Conservation (phyloP, 306 rosid genomes). For the Vicia villosa region DNA sequence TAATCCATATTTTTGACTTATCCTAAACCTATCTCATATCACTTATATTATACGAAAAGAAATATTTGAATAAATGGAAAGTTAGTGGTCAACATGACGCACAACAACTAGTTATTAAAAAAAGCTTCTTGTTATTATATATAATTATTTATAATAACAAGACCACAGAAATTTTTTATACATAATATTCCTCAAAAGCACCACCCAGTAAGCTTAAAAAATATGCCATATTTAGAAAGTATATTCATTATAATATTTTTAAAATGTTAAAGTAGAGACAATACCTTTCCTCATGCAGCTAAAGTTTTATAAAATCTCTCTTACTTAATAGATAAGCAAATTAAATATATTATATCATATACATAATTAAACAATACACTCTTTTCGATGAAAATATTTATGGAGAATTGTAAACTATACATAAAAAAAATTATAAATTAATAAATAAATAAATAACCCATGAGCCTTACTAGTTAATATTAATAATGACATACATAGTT, state of each 20-base stretch:
- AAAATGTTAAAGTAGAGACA: constrained; percentile 4
- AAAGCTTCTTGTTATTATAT: background rate
- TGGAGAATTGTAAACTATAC: background rate
- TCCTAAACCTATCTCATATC: constrained; percentile 8
- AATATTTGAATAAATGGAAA: constrained; percentile 19
- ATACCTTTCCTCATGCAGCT: constrained; percentile 45
- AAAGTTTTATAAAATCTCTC: constrained; percentile 24
- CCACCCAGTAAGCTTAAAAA: constrained; percentile 25
- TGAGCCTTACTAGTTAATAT: background rate
- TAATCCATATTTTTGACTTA: constrained; percentile 25
- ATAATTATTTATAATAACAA: background rate
- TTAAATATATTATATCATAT: constrained; percentile 10
- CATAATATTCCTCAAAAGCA: constrained; percentile 34
- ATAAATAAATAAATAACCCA: background rate
- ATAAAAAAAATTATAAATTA: background rate
- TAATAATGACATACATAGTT: background rate
- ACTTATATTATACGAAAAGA: constrained; percentile 40
- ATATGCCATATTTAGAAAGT: background rate
- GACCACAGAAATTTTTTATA: background rate
- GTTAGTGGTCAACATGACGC: constrained; percentile 35
- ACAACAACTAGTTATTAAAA: constrained; percentile 7
- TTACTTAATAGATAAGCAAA: constrained; percentile 39
- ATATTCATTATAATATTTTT: background rate
- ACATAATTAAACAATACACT: background rate
- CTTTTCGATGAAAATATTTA: background rate